Base-by-base conservation (phyloP, 768 basidiomycete species). In the Lactifluus piperatus region DNA sequence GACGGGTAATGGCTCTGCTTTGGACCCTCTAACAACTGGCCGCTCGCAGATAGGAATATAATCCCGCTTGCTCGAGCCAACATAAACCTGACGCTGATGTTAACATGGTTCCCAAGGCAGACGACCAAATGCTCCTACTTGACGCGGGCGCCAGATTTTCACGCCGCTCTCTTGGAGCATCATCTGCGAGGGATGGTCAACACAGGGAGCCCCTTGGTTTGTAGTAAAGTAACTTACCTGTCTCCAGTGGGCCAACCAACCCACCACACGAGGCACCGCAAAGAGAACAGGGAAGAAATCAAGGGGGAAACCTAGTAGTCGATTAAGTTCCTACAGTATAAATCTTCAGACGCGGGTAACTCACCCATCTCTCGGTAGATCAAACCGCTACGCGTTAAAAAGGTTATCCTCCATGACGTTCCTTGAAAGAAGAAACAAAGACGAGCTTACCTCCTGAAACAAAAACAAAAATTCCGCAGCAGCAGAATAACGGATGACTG, bases 281-380 rank as follows among this genome's bases (percentile, higher is more conserved):
- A 95, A 95, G 32, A 95, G 74, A 22, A 95, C 92, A 0, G 93
- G 92, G 83, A 94, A 94, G 72, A 89, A 94, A 73, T 95, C 93
- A 64, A 89, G 78, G 2, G 93, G 93, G 79, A 94, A 94, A 45
- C 92, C 89, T 89, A 62, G 18, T n/a, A 49, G 32, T 34, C 29
- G n/a, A 32, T 13, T 39, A 22, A 47, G 53, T 8, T 47, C 20
- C 44, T 30, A n/a, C n/a, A 63, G 59, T 36, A 64, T 53, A 41
- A 41, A 27, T 18, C 11, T 27, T 30, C 41, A 5, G 60, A 56
- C 10, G 27, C 27, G 26, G 39, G 58, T 62, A 43, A 66, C 77
- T 63, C 62, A 90, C 89, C 91, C 91, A 93, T 93, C 22, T 89
- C 89, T 51, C 90, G 87, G 71, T 94, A 94, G 66, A 94, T 94